These are phyloP conservation scores for Kodamaea sp. DNA, from an alignment of 1,139 yeast genomes.

Conservation along the genomic window DNA sequence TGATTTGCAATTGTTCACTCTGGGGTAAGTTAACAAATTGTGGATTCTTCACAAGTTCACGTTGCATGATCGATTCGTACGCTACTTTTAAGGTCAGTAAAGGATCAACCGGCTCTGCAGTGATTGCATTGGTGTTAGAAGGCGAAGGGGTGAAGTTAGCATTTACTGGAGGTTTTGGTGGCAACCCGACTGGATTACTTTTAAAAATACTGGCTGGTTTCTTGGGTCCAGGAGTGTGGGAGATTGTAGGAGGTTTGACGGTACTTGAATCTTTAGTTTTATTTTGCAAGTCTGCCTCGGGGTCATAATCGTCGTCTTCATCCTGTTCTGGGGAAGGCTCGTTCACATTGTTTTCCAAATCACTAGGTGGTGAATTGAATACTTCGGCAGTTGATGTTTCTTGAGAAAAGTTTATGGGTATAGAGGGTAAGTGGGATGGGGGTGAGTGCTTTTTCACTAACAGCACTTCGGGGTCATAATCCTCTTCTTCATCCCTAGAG, in stretches of 20 bases:
- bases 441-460: too few relatives aligned
- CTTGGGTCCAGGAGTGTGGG: conserved; percentile 3
- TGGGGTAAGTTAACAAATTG: conserved; percentile 31
- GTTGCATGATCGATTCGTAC: conserved; percentile 35
- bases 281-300: conserved; percentile 17
- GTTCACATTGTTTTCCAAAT: conserved; percentile 2
- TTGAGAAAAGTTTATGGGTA: too few relatives aligned
- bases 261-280: background rate
- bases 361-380: conserved; percentile 1
- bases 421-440: too few relatives aligned
- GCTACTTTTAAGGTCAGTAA: conserved; percentile 27
- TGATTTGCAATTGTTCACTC: conserved; percentile 34
- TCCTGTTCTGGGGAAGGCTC: conserved; percentile 9
- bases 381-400: too few relatives aligned
- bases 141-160: conserved; percentile 15
- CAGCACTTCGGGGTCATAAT: conserved; percentile 25
- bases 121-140: conserved; percentile 4
- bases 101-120: conserved; percentile 7
- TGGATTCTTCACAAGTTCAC: conserved; percentile 35
- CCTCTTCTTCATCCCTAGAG: conserved; percentile 11
- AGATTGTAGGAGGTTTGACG: background rate
- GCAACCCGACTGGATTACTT: conserved; percentile 22
- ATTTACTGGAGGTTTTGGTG: conserved; percentile 33
- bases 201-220: background rate
- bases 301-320: conserved; percentile 27